Evolutionary conservation across 495 filamentous ascomycete species (phyloP), one percentile per base, ranked within the genome.

Genomic region (Corynascus novoguineensis): DNA sequence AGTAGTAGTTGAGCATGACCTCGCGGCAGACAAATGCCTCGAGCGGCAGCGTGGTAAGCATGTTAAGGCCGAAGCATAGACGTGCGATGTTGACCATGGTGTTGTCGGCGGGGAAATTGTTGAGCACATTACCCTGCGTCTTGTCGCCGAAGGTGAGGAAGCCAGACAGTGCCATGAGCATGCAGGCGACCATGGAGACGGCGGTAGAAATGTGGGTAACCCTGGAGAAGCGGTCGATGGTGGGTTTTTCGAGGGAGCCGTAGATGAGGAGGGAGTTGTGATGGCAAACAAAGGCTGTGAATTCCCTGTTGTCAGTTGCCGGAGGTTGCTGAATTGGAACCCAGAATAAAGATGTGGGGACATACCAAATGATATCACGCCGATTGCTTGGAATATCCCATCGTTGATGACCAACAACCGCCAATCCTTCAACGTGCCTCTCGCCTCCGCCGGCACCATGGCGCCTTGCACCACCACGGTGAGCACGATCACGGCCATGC

Each of bases 231-330:
- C 95, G 88, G 76, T 97, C 90, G 58, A 98, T 81, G 4, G 93
- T 98, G 11, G 93, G 93, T 28, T 83, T 95, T 68, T 89, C 87
- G 60, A 98, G 81, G 12, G 93, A 97, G 60, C 91, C 92, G 71
- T 98, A 98, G 66, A 98, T 98, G 28, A 98, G 76, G 58, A 98
- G 87, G 52, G 88, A 92, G 72, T 97, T 98, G 69, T 98, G 93
- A 68, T 98, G 80, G 72, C 90, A 95, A 59, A 95, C 90, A 63
- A 95, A 95, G 51, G 90, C 89, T 91, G 61, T n/a, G n/a, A n/a
- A n/a, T n/a, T n/a, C n/a, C 14, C 5, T 17, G 10, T n/a, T 19
- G 63, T 65, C 69, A 82, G 72, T 63, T 14, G 28, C 22, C 12
- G 44, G n/a, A n/a, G n/a, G n/a, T n/a, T n/a, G n/a, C n/a, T n/a